Conservation (phyloP, 352 stramenopile species). For the Pythium brachiatum region DNA sequence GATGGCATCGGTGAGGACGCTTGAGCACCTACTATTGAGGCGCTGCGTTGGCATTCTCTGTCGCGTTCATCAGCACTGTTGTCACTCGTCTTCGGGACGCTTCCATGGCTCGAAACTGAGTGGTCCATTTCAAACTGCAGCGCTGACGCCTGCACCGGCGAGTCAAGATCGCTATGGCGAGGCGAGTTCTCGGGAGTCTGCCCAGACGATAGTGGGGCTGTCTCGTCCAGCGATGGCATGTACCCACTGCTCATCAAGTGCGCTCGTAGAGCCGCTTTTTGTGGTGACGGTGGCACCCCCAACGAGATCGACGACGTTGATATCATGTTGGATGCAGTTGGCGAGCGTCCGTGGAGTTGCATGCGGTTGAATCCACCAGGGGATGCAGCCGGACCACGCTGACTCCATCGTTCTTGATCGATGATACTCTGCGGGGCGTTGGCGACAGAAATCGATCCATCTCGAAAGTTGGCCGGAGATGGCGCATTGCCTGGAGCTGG, state of each 20-base stretch:
- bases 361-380: constrained; percentile 27
- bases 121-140: constrained; percentile 28
- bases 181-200: constrained; percentile 53
- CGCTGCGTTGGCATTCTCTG: constrained; percentile 15
- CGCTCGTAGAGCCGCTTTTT: constrained; percentile 31
- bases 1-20: neutral
- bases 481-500: constrained; percentile 26
- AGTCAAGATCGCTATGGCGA: constrained; percentile 10
- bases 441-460: constrained; percentile 30
- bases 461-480: constrained; percentile 1
- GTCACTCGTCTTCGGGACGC: neutral
- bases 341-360: constrained; percentile 23
- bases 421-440: constrained; percentile 39
- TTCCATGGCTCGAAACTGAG: neutral
- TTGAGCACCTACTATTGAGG: constrained; percentile 6
- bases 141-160: neutral
- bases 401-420: constrained; percentile 32
- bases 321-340: constrained; percentile 7
- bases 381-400: constrained; percentile 10
- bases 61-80: constrained; percentile 1
- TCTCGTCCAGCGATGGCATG: constrained; percentile 76
- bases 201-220: constrained; percentile 37
- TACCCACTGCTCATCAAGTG: constrained; percentile 38
- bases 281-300: constrained; percentile 43
- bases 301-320: constrained; percentile 6